These are phyloP conservation scores for Saccharomycopsis sp. DNA, from an alignment of 805 yeast genomes.

Conservation along the genomic window DNA sequence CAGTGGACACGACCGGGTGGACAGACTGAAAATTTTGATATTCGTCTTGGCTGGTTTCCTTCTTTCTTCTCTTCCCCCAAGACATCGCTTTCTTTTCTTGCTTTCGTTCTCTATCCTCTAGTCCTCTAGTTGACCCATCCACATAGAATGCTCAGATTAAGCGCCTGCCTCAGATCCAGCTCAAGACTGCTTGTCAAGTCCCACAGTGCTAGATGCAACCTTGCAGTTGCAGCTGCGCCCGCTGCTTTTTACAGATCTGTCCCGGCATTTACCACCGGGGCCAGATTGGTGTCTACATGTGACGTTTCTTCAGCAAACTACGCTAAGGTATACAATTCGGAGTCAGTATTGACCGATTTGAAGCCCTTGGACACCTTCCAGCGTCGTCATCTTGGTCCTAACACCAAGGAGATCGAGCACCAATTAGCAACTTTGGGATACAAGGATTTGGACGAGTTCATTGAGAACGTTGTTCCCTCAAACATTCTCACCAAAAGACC, in stretches of 20 bases:
- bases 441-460: constrained; percentile 61
- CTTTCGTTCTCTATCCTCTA: too few relatives aligned
- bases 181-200: too few relatives aligned
- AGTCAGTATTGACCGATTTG: constrained; percentile 20
- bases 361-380: constrained; percentile 61
- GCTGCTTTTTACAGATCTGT: not conserved
- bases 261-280: not conserved
- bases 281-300: constrained; percentile 26
- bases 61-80: too few relatives aligned
- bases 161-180: not conserved
- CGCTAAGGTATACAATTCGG: constrained; percentile 40
- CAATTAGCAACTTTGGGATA: constrained; percentile 69
- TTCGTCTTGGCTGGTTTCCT: too few relatives aligned
- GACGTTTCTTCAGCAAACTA: constrained; percentile 53
- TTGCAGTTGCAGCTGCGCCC: too few relatives aligned
- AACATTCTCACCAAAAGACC: constrained; percentile 65
- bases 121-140: too few relatives aligned
- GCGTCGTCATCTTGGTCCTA: constrained; percentile 87
- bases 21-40: not conserved
- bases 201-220: not conserved
- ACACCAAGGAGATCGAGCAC: constrained; percentile 48
- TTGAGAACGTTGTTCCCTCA: constrained; percentile 68
- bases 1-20: not conserved
- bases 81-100: too few relatives aligned
- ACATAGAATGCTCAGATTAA: not conserved